A percentile compares a stretch with the other conserved stretches of the same genome.
These are phyloP conservation scores for Oehlia diaphana DNA, from an alignment of 192 early-diverging fungal genomes.

Conservation along the genomic window DNA sequence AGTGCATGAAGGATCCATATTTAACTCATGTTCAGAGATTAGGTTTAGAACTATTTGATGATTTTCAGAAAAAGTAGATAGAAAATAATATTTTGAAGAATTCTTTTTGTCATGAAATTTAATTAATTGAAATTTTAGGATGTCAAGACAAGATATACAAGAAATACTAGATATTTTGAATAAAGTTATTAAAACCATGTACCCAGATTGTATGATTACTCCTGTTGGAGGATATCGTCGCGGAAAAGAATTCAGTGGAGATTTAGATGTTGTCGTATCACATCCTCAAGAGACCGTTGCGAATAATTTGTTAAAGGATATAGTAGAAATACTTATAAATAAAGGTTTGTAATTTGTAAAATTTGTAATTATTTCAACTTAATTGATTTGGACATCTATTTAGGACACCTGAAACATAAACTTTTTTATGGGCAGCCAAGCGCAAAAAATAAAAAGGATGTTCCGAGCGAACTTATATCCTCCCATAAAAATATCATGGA, in stretches of 20 bases:
- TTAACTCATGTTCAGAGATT: slow-evolving; percentile 22
- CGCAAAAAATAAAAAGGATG: neutral
- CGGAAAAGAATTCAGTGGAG: slow-evolving; percentile 38
- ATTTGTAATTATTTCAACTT: neutral
- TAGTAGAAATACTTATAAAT: slow-evolving; percentile 12
- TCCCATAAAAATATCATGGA: neutral
- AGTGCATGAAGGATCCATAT: slow-evolving; percentile 29
- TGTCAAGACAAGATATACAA: slow-evolving; percentile 35
- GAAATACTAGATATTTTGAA: slow-evolving; percentile 37
- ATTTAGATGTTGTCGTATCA: slow-evolving; percentile 36
- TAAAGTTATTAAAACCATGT: slow-evolving; percentile 24
- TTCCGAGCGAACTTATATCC: neutral
- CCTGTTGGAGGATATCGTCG: slow-evolving; percentile 39
- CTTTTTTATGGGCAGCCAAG: neutral
- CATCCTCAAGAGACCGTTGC: slow-evolving; percentile 25
- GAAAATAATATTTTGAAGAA: neutral
- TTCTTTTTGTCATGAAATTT: neutral
- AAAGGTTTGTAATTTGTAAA: slow-evolving; percentile 12
- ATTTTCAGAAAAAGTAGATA: slow-evolving; percentile 33
- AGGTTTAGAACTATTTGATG: slow-evolving; percentile 32
- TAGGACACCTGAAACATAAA: slow-evolving; percentile 18
- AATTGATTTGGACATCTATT: neutral
- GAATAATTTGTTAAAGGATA: slow-evolving; percentile 17
- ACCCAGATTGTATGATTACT: slow-evolving; percentile 16
- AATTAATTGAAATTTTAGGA: slow-evolving; percentile 20